A percentile compares a stretch with the other conserved stretches of the same genome.
These are phyloP conservation scores for Ilyonectria mors-panacis DNA, from an alignment of 2,329 filamentous ascomycete genomes.

Conservation along the genomic window DNA sequence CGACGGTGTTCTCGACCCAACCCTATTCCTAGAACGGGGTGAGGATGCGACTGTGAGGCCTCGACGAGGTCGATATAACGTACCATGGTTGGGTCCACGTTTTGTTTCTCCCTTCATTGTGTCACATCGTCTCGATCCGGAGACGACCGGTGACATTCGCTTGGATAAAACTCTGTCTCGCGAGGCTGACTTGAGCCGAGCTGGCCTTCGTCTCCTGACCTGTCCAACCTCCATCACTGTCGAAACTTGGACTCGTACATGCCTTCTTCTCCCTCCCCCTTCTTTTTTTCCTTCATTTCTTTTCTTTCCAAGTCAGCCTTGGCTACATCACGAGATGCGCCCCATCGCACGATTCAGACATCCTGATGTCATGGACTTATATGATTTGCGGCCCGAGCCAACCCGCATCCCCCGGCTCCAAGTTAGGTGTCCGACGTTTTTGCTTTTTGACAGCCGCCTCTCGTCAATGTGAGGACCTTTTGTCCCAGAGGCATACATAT, in stretches of 20 bases:
- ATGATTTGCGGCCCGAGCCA: conserved; percentile 2
- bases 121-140: conserved; percentile 1
- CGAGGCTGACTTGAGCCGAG: not conserved
- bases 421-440: not conserved
- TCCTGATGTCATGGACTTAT: conserved; percentile 16
- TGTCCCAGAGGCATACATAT: not conserved
- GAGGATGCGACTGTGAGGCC: conserved; percentile 12
- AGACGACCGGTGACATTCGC: conserved; percentile 10
- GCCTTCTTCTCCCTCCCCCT: not conserved
- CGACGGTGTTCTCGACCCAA: not conserved
- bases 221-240: not conserved
- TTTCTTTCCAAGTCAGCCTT: not conserved
- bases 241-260: not conserved
- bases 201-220: not conserved
- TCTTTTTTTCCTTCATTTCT: not conserved
- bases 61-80: conserved; percentile 9
- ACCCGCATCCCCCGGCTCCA: not conserved
- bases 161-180: not conserved
- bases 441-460: not conserved
- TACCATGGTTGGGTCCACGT: conserved; percentile 15
- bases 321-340: not conserved
- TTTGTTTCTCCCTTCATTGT: not conserved
- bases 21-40: not conserved
- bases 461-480: not conserved
- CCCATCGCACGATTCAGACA: not conserved